Percentiles rank a stretch among this genome's conserved stretches.
These are phyloP conservation scores for Funneliformis mosseae DNA, from an alignment of 192 early-diverging fungal species.

Conservation along the genomic window DNA sequence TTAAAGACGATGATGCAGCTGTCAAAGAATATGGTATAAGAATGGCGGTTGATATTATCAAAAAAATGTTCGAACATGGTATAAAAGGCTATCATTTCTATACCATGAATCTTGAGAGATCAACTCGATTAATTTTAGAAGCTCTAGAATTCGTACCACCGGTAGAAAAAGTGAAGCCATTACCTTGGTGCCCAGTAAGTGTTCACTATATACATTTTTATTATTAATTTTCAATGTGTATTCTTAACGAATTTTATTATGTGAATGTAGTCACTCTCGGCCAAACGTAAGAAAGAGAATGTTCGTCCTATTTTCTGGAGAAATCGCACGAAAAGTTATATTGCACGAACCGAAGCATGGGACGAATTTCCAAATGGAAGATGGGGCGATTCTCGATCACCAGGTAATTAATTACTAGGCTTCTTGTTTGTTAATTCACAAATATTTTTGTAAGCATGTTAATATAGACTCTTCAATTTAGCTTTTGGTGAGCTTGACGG, in stretches of 20 bases:
- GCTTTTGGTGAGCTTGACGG: slow-evolving; percentile 68
- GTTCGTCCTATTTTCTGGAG: slow-evolving; percentile 99
- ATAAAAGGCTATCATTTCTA: slow-evolving; percentile 88
- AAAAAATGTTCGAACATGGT: slow-evolving; percentile 55
- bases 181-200: slow-evolving; percentile 83
- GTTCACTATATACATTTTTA: neutral
- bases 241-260: slow-evolving; percentile 4
- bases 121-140: slow-evolving; percentile 82
- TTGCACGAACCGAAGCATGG: slow-evolving; percentile 80
- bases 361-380: slow-evolving; percentile 99
- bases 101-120: slow-evolving; percentile 89
- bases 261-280: slow-evolving; percentile 40
- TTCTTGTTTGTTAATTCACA: neutral
- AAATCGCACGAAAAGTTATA: slow-evolving; percentile 92
- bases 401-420: slow-evolving; percentile 43
- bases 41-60: slow-evolving; percentile 77
- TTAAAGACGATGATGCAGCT: slow-evolving; percentile 94
- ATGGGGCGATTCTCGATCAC: slow-evolving; percentile 96
- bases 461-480: neutral
- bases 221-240: neutral
- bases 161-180: slow-evolving; percentile 63
- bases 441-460: neutral
- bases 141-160: slow-evolving; percentile 69
- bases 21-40: slow-evolving; percentile 92
- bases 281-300: slow-evolving; percentile 87